Percentiles rank a stretch among this genome's conserved stretches.
Conservation (phyloP, 495 filamentous ascomycete genomes). For the Ascobolus immersus region DNA sequence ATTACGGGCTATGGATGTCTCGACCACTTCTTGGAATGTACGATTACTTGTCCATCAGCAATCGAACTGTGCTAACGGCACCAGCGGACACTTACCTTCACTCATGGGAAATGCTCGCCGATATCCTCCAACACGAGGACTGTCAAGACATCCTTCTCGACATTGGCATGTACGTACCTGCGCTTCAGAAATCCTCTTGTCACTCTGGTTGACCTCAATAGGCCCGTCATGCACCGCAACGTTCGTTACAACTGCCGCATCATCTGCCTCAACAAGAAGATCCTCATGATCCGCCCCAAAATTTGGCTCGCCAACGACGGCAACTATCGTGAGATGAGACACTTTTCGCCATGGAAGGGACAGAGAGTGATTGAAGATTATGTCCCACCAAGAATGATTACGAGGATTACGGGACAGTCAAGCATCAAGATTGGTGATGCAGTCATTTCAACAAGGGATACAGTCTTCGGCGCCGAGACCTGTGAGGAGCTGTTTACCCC, state of each 20-base stretch:
- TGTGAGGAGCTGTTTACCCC: slow-evolving; percentile 65
- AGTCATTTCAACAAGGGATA: slow-evolving; percentile 47
- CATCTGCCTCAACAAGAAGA: slow-evolving; percentile 38
- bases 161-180: slow-evolving; percentile 33
- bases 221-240: slow-evolving; percentile 34
- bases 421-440: slow-evolving; percentile 54
- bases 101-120: slow-evolving; percentile 44
- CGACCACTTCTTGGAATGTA: slow-evolving; percentile 41
- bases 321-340: slow-evolving; percentile 43
- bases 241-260: slow-evolving; percentile 50
- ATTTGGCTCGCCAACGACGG: slow-evolving; percentile 62
- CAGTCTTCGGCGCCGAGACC: slow-evolving; percentile 44
- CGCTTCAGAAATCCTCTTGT: slow-evolving; percentile 1
- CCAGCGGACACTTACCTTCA: slow-evolving; percentile 30
- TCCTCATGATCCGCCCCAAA: slow-evolving; percentile 59
- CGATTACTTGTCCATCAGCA: background rate
- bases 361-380: slow-evolving; percentile 40
- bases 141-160: slow-evolving; percentile 60
- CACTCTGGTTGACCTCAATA: slow-evolving; percentile 2
- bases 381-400: slow-evolving; percentile 39
- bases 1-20: slow-evolving; percentile 47
- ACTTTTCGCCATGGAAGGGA: slow-evolving; percentile 43
- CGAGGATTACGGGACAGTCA: slow-evolving; percentile 31
- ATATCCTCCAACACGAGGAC: slow-evolving; percentile 35
- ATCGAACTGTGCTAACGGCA: slow-evolving; percentile 1